phyloP scores from a whole-genome alignment of 2,329 filamentous ascomycete species.

The Sporothrix euskadiensis region DNA sequence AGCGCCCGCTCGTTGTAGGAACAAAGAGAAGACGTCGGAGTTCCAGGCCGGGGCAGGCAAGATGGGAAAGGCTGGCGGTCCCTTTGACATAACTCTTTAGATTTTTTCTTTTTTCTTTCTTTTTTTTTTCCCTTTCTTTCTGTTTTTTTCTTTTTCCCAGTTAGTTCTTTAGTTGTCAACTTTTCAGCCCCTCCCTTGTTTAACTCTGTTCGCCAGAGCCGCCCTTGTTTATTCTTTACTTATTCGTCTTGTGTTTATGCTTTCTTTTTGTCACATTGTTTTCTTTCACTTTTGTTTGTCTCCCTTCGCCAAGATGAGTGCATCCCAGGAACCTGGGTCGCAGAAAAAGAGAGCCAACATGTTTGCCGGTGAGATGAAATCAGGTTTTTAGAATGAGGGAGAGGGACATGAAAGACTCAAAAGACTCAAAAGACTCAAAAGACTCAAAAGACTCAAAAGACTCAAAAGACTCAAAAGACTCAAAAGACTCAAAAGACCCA shows the following conservation, averaged over 20 bases:
- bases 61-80: background rate
- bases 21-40: background rate
- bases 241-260: background rate
- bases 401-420: background rate
- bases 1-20: background rate
- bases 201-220: background rate
- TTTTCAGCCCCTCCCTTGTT: background rate
- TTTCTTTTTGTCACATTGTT: background rate
- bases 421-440: background rate
- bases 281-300: background rate
- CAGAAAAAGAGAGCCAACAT: background rate
- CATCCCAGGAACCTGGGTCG: background rate
- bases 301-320: background rate
- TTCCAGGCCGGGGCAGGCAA: slow-evolving; percentile 2
- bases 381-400: background rate
- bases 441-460: background rate
- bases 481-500: background rate
- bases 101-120: too few species aligned
- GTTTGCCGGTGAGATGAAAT: background rate
- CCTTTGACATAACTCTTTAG: background rate
- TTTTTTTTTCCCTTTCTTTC: too few species aligned
- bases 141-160: too few species aligned
- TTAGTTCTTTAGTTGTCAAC: background rate
- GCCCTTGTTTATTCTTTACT: background rate
- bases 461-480: background rate